Evolutionary conservation across 2,329 filamentous ascomycete species (phyloP).

Genomic region (Cyphellophora attinorum): DNA sequence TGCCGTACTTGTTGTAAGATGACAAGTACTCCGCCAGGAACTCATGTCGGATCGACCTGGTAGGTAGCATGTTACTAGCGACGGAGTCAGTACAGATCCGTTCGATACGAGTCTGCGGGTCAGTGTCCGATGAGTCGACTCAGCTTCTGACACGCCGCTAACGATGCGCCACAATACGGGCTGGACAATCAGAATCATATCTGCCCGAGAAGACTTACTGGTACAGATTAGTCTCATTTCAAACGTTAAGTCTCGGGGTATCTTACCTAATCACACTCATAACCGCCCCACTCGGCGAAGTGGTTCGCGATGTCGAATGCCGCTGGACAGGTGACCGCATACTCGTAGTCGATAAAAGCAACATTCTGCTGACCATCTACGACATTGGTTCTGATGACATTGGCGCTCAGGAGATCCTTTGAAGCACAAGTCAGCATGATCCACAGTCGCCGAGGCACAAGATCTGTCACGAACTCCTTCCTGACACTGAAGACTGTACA

Average conservation of each 20-base stretch:
- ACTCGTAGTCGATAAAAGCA: slow-evolving; percentile 97
- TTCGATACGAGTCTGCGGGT: no score
- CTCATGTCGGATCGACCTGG: slow-evolving; percentile 60
- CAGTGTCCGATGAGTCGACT: no score
- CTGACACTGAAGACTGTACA: no score
- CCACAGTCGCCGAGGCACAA: no score
- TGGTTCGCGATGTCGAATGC: slow-evolving; percentile 97
- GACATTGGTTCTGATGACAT: slow-evolving; percentile 60
- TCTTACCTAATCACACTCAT: slow-evolving; percentile 95
- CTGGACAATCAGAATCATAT: no score
- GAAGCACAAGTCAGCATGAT: slow-evolving; percentile 9
- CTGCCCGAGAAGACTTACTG: no score
- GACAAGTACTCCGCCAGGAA: slow-evolving; percentile 79
- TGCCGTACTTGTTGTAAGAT: slow-evolving; percentile 55
- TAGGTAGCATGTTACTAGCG: slow-evolving; percentile 70
- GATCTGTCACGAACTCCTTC: no score
- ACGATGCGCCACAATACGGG: no score
- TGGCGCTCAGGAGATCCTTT: slow-evolving; percentile 78
- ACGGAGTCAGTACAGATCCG: no score
- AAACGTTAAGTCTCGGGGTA: no score
- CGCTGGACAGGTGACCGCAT: slow-evolving; percentile 84
- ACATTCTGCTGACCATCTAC: slow-evolving; percentile 44
- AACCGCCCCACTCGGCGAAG: slow-evolving; percentile 96
- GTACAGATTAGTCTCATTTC: no score
- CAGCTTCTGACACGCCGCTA: no score